Conservation (phyloP, 2,329 filamentous ascomycete species). For the Aspergillus felis region DNA sequence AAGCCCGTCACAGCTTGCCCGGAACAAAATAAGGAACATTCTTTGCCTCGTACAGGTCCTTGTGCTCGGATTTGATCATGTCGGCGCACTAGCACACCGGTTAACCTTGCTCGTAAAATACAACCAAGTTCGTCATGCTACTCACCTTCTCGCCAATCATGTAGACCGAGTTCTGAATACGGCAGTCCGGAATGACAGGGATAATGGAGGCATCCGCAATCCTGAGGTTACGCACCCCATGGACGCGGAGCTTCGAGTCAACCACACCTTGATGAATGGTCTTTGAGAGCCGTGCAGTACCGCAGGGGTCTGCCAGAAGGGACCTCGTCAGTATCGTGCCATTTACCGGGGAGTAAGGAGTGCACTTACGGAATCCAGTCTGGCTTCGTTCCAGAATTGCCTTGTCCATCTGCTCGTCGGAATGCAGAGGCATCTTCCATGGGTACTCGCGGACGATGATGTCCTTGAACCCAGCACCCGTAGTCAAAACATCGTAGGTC, state of each 20-base stretch:
- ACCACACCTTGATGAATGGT: slow-evolving; percentile 52
- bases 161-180: slow-evolving; percentile 60
- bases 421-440: slow-evolving; percentile 56
- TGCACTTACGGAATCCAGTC: slow-evolving; percentile 37
- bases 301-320: slow-evolving; percentile 45
- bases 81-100: slow-evolving; percentile 19
- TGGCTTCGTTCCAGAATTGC: slow-evolving; percentile 57
- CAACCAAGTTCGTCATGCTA: slow-evolving; percentile 7
- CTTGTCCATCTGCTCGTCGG: slow-evolving; percentile 55
- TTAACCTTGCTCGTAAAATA: slow-evolving; percentile 9
- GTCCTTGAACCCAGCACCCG: slow-evolving; percentile 53
- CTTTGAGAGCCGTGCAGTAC: slow-evolving; percentile 52
- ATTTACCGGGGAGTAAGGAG: not conserved
- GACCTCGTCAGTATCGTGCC: not conserved
- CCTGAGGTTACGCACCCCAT: slow-evolving; percentile 52
- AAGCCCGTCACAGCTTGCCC: slow-evolving; percentile 11
- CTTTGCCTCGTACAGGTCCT: slow-evolving; percentile 22
- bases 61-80: slow-evolving; percentile 24
- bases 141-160: slow-evolving; percentile 53
- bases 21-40: slow-evolving; percentile 17
- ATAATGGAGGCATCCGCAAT: slow-evolving; percentile 56
- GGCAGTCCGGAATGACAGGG: slow-evolving; percentile 53
- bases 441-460: slow-evolving; percentile 48
- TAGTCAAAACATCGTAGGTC: slow-evolving; percentile 53
- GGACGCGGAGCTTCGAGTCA: slow-evolving; percentile 49